A percentile compares a stretch with the other conserved stretches of the same genome.
Evolutionary conservation across 805 yeast genomes (phyloP).

Genomic region (Myxozyma vanderwaltii): DNA sequence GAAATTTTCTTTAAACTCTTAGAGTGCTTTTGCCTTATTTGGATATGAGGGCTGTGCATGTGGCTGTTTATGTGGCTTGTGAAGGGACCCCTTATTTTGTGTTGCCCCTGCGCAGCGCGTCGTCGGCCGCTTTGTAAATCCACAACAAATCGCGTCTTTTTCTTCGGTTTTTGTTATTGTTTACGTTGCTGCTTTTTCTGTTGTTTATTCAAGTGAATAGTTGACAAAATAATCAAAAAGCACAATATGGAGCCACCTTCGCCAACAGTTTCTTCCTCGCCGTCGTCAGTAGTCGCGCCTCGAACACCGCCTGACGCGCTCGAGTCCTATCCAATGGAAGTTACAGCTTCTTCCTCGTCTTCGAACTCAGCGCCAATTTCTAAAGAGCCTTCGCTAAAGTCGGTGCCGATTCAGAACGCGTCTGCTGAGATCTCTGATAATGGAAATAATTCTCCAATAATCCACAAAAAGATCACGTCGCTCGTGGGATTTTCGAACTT

Average conservation of each 20-base stretch:
- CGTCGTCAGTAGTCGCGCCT: conserved; percentile 11
- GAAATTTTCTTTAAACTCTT: not conserved
- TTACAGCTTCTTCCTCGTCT: not conserved
- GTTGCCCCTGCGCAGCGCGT: not conserved
- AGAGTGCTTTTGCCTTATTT: not conserved
- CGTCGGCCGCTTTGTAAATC: conserved; percentile 2
- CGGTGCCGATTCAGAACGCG: not conserved
- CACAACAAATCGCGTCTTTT: not conserved
- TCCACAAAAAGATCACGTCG: conserved; percentile 82
- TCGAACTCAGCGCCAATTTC: conserved; percentile 6
- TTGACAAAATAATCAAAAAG: too few species aligned
- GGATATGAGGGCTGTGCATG: not conserved
- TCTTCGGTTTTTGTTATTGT: not conserved
- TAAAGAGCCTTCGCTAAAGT: not conserved
- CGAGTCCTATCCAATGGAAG: not conserved
- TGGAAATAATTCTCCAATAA: conserved; percentile 52
- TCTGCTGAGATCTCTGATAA: not conserved
- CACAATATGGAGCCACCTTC: conserved; percentile 6
- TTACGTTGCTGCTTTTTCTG: not conserved
- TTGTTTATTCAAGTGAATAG: not conserved
- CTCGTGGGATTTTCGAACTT: conserved; percentile 96
- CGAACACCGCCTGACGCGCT: conserved; percentile 9
- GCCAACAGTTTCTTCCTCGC: conserved; percentile 3
- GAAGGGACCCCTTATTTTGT: not conserved
- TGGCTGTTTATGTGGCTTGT: not conserved